Evolutionary conservation across 129 eudicot species (phyloP).

Genomic region (Erigeron canadensis): DNA sequence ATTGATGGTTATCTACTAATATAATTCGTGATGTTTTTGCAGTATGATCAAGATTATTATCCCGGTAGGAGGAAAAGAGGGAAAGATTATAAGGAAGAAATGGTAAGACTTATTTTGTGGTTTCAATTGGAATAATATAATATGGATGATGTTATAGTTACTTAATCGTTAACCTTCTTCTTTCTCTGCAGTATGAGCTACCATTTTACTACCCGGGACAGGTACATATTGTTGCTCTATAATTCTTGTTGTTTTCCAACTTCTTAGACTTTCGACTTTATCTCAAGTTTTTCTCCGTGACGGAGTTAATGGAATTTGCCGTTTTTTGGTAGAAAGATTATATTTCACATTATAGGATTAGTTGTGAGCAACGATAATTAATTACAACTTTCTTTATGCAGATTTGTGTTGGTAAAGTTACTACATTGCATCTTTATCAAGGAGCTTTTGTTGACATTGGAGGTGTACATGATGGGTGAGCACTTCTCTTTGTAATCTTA

Average conservation of each 20-base stretch:
- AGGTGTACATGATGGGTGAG: constrained; percentile 97
- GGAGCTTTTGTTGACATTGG: constrained; percentile 99
- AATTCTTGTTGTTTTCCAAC: neutral
- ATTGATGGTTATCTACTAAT: constrained; percentile 9
- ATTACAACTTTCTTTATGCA: constrained; percentile 26
- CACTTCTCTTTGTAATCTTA: neutral
- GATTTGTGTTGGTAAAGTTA: constrained; percentile 97
- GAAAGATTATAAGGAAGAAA: constrained; percentile 90
- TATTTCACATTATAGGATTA: neutral
- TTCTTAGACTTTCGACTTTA: no score
- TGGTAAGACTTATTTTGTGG: constrained; percentile 50
- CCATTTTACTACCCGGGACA: constrained; percentile 99
- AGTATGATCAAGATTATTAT: constrained; percentile 94
- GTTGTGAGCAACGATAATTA: neutral
- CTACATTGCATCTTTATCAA: constrained; percentile 93
- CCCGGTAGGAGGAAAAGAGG: constrained; percentile 99
- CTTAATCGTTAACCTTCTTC: constrained; percentile 21
- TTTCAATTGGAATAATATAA: neutral
- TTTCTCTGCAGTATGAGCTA: constrained; percentile 78
- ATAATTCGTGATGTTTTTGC: constrained; percentile 21
- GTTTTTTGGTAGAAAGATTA: neutral
- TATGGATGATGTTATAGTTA: constrained; percentile 6
- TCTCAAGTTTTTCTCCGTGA: no score
- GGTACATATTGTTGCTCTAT: constrained; percentile 49
- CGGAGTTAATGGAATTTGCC: no score